Conservation (phyloP, 352 stramenopile genomes). For the Thraustotheca clavata region DNA sequence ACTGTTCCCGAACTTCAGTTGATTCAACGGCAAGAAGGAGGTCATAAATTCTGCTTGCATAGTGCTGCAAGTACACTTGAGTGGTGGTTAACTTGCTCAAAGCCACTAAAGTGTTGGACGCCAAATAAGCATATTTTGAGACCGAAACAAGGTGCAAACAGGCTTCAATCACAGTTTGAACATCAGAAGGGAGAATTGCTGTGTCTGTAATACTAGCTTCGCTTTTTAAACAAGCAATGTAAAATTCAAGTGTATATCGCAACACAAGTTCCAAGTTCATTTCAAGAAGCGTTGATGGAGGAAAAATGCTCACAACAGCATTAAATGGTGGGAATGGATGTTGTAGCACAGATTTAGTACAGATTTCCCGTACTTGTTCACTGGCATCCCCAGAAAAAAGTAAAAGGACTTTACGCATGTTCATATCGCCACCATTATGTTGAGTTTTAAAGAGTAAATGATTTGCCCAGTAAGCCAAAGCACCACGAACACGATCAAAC, state of each 20-base stretch:
- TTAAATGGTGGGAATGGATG: conserved; percentile 34
- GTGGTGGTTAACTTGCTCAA: not conserved
- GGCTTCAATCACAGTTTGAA: not conserved
- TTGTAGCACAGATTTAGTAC: conserved; percentile 36
- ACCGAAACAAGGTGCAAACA: not conserved
- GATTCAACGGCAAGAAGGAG: not conserved
- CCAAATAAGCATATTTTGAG: not conserved
- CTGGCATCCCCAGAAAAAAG: conserved; percentile 32
- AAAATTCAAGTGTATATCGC: not conserved
- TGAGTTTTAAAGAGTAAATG: conserved; percentile 24
- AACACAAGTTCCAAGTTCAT: not conserved
- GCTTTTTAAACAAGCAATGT: not conserved
- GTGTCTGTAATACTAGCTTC: not conserved
- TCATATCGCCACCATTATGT: conserved; percentile 25
- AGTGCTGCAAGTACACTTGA: not conserved
- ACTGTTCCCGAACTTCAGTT: conserved; percentile 1
- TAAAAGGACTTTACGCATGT: conserved; percentile 55
- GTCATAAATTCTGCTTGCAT: not conserved
- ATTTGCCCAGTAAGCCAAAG: conserved; percentile 50
- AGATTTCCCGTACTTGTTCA: conserved; percentile 34
- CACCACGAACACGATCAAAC: conserved; percentile 50
- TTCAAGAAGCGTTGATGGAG: not conserved
- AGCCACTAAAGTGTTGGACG: conserved; percentile 1
- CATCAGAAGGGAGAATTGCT: not conserved
- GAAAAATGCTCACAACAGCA: not conserved